These are phyloP conservation scores for Perilla frutescens DNA, from an alignment of 257 asterid species.

Conservation along the genomic window DNA sequence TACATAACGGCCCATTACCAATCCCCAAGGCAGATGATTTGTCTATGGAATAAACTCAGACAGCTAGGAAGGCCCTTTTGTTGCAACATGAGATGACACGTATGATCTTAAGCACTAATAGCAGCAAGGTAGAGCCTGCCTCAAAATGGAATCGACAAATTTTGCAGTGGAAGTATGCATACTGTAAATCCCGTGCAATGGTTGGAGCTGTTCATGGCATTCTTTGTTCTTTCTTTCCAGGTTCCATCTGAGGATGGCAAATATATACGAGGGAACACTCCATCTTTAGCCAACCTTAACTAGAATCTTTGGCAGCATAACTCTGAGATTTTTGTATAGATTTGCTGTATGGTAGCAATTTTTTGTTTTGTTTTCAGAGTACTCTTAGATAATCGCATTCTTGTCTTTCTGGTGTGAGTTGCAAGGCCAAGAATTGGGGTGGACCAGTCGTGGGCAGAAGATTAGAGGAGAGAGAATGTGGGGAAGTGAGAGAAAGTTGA, in stretches of 20 bases:
- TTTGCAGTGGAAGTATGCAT: conserved; percentile 52
- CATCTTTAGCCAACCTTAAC: conserved; percentile 31
- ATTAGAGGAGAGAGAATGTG: not conserved
- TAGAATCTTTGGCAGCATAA: conserved; percentile 27
- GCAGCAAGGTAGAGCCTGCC: conserved; percentile 27
- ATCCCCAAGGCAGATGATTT: conserved; percentile 91
- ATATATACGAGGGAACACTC: conserved; percentile 15
- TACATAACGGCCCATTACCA: conserved; percentile 89
- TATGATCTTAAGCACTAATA: not conserved
- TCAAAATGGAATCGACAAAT: conserved; percentile 36
- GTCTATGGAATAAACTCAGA: conserved; percentile 80
- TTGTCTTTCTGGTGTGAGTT: not conserved
- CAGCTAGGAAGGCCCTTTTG: conserved; percentile 64
- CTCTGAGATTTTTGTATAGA: conserved; percentile 30
- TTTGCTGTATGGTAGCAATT: conserved; percentile 8
- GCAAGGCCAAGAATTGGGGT: not conserved
- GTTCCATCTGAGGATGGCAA: conserved; percentile 41
- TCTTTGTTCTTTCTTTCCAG: conserved; percentile 9
- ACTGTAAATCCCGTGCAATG: conserved; percentile 45
- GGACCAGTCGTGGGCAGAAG: not conserved
- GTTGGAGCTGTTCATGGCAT: conserved; percentile 32
- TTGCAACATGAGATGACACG: conserved; percentile 83
- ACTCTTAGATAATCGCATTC: not conserved
- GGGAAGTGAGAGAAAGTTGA: not conserved
- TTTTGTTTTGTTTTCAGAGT: not conserved